phyloP scores from a whole-genome alignment of 2,329 filamentous ascomycete genomes.

The Aspergillus sp. region DNA sequence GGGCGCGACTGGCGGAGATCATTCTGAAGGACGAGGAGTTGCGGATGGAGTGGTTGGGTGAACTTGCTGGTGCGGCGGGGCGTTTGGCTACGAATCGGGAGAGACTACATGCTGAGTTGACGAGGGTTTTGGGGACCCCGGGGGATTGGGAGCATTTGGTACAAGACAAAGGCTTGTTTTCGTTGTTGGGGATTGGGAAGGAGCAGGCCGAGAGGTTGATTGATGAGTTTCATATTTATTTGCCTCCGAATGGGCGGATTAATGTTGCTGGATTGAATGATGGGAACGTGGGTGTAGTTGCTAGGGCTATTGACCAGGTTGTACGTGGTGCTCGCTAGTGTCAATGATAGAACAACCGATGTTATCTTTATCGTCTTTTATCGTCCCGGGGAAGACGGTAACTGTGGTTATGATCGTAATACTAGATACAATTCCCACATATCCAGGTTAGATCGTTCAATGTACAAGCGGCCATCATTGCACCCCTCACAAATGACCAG shows the following conservation, averaged over 20 bases:
- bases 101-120: conserved; percentile 31
- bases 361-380: too few relatives aligned
- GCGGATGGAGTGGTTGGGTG: conserved; percentile 28
- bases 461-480: too few relatives aligned
- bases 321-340: not conserved
- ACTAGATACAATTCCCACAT: too few relatives aligned
- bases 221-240: conserved; percentile 37
- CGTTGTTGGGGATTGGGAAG: conserved; percentile 35
- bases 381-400: too few relatives aligned
- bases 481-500: too few relatives aligned
- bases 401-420: too few relatives aligned
- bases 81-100: not conserved
- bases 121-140: conserved; percentile 24
- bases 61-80: conserved; percentile 27
- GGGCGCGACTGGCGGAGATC: conserved; percentile 29
- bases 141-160: conserved; percentile 34
- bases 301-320: conserved; percentile 17
- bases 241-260: conserved; percentile 35
- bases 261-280: conserved; percentile 33
- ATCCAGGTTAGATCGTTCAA: too few relatives aligned
- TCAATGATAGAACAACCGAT: too few relatives aligned
- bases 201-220: conserved; percentile 32
- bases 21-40: conserved; percentile 26
- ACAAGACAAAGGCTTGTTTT: conserved; percentile 45
- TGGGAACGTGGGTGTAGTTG: conserved; percentile 14